Evolutionary conservation across 495 filamentous ascomycete species (phyloP), one percentile per base, ranked within the genome.

Genomic region (Annulohypoxylon moriforme): DNA sequence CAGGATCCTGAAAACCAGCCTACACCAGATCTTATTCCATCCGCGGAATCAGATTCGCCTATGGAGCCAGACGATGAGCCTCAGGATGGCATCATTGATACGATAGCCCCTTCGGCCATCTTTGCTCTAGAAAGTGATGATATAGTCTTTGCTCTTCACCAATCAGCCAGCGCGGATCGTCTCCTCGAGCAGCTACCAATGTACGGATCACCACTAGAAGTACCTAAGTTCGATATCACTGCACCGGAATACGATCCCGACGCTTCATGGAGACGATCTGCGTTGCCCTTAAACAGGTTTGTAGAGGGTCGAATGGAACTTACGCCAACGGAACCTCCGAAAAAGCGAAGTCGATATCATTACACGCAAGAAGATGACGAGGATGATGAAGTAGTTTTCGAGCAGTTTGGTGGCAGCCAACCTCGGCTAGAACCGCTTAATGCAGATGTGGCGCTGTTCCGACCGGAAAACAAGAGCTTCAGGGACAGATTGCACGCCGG

Each of bases 401-500:
- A 80, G 6, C 77, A 76, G 31, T 70, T 81, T 10, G 74, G 75
- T n/a, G 84, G 83, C 25, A 70, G 75, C 7, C 77, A 80, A 62
- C 78, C 78, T 20, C 78, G 78, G 20, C 71, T 85, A 22, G 82
- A 92, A 3, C 91, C 94, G 8, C 91, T 93, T 73, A 90, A 91
- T 71, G 89, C 86, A 2, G 86, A 91, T 61, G 92, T 97, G 67
- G 94, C 94, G 1, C 83, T 99, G 7, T 99, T 98, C 82, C 88
- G 88, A 50, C 91, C 94, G 0, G 93, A 97, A 63, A 96, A 95
- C 82, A 96, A 94, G 77, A 87, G 89, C 53, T 93, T 97, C 27
- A 89, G 94, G 58, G 94, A 97, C 72, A 89, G 96, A 8, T 89
- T 98, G 13, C 93, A 97, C 73, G 93, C 93, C n/a, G 90, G 91